Base-by-base conservation (phyloP, 768 basidiomycete genomes). In the Pleurotus sapidus region DNA sequence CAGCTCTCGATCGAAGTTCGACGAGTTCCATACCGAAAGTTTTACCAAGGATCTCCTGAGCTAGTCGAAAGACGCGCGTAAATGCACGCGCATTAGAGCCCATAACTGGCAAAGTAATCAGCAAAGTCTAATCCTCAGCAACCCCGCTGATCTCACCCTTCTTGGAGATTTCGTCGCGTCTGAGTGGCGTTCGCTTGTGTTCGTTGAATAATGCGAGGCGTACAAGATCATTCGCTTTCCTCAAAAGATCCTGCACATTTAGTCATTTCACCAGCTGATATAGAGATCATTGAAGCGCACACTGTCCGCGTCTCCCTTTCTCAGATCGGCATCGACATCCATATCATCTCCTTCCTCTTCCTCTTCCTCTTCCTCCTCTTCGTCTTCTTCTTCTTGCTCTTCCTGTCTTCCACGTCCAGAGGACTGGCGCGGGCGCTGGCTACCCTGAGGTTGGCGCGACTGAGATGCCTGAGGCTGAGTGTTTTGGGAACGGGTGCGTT, bases 1-100 rank as follows among this genome's bases (percentile, higher is more conserved):
- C 83, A 30, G 79, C 83, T 20, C 86, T 82, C 0, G 84, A 74
- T 46, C 84, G 82, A 4, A 97, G 79, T 66, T 93, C 90, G 24
- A 88, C 84, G 6, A 97, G 78, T 63, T 96, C 91, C 84, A 95
- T 85, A 2, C 90, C 93, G 61, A 96, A 89, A 0, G 81, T 85
- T 12, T 76, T 76, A 12, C 73, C 72, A 3, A 97, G 74, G 5
- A 83, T 83, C 4, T 67, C 67, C 58, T 96, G 92, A 1, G 92
- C 93, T 15, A 65, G 66, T 0, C 68, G 67, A 38, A 93, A 81
- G 20, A 95, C 84, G 0, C 66, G 61, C n/a, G 81, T 83, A 72
- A 95, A 95, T 0, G 79, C 63, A 46, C 87, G 78, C 1, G 84
- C 53, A 49, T 67, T 71, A n/a, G 69, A 54, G 11, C 73, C 72